A percentile compares a stretch with the other conserved stretches of the same genome.
Conservation (phyloP, 139 green algal species). For the Microglena sp. region DNA sequence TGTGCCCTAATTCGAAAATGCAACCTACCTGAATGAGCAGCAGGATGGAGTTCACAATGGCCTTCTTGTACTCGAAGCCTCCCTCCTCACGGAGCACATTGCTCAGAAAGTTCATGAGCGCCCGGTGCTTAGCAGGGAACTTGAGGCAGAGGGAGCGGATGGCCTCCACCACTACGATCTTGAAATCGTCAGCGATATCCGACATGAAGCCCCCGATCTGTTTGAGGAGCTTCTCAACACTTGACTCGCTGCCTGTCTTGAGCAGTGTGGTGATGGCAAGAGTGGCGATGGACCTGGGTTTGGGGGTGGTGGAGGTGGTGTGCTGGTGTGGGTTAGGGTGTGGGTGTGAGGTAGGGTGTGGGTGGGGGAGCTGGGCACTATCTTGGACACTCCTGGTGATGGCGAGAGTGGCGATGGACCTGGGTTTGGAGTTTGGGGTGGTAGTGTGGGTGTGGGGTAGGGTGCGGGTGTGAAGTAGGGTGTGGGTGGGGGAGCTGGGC, state of each 20-base stretch:
- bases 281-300: conserved; percentile 96
- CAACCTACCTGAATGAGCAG: conserved; percentile 71
- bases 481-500: too few relatives aligned
- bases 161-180: conserved; percentile 96
- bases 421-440: too few relatives aligned
- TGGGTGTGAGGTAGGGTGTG: too few relatives aligned
- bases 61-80: conserved; percentile 98
- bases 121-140: conserved; percentile 93
- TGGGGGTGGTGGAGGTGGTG: too few relatives aligned
- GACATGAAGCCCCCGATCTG: conserved; percentile 97
- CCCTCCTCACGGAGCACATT: conserved; percentile 67
- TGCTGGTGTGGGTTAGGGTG: too few relatives aligned
- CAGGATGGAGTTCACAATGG: conserved; percentile 92
- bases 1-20: too few relatives aligned
- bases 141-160: conserved; percentile 94
- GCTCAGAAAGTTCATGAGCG: conserved; percentile 93
- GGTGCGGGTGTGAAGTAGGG: too few relatives aligned
- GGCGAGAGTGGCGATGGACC: too few relatives aligned
- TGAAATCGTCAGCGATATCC: conserved; percentile 98
- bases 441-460: too few relatives aligned
- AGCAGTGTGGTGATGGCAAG: conserved; percentile 98
- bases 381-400: too few relatives aligned
- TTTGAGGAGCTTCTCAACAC: conserved; percentile 96
- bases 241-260: conserved; percentile 93
- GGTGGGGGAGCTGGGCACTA: neutral